Conservation (phyloP, 176 grass and related monocot genomes). For the sorghum (Sorghum bicolor) region DNA sequence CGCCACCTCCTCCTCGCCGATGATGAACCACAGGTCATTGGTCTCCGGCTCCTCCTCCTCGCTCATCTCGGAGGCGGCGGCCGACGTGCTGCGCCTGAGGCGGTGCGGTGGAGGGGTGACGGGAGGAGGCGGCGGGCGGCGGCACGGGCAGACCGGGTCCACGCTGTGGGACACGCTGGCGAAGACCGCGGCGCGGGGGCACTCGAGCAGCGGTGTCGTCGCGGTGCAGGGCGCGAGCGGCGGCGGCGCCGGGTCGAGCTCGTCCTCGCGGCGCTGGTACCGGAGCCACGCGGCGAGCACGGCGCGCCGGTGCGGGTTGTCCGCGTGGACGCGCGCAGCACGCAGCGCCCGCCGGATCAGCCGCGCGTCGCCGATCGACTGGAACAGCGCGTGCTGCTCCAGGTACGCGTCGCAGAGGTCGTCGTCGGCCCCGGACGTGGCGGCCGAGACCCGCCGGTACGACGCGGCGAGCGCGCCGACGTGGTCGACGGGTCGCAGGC, state of each 20-base stretch:
- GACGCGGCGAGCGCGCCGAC: conserved; percentile 57
- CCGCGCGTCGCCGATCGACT: conserved; percentile 50
- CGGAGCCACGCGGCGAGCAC: conserved; percentile 93
- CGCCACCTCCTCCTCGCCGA: conserved; percentile 74
- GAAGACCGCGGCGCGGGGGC: conserved; percentile 71
- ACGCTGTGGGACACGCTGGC: conserved; percentile 31
- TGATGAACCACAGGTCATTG: conserved; percentile 81
- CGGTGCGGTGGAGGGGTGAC: not conserved
- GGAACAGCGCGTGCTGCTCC: conserved; percentile 81
- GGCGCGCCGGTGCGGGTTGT: conserved; percentile 70
- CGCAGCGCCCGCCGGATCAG: conserved; percentile 71
- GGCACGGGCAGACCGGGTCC: conserved; percentile 57
- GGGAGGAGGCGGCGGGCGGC: conserved; percentile 27
- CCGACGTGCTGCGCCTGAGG: conserved; percentile 14
- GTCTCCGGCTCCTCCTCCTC: conserved; percentile 40
- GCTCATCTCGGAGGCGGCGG: not conserved
- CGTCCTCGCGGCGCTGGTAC: conserved; percentile 83
- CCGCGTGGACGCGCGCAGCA: conserved; percentile 63
- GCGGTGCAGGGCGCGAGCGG: conserved; percentile 52
- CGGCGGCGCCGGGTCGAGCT: conserved; percentile 54
- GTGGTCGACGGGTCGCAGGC: conserved; percentile 75
- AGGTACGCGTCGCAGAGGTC: conserved; percentile 79
- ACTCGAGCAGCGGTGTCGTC: conserved; percentile 78
- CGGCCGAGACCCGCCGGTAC: conserved; percentile 46
- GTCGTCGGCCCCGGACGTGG: not conserved